phyloP scores from a whole-genome alignment of 2,329 filamentous ascomycete genomes.

The Penicillium sp. region DNA sequence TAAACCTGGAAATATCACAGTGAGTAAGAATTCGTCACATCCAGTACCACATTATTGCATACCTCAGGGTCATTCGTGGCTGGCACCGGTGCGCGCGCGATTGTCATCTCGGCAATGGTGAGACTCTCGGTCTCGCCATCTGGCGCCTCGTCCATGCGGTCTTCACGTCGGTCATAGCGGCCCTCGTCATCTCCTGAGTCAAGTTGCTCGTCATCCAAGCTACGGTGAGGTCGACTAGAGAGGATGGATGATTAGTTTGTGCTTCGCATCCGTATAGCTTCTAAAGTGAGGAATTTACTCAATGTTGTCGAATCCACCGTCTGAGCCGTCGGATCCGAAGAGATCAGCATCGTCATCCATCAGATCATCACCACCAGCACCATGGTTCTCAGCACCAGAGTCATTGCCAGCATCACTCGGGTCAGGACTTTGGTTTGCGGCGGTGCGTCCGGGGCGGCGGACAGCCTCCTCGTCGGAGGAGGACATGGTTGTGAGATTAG shows the following conservation, averaged over 20 bases:
- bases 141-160: constrained; percentile 50
- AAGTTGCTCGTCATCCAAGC: constrained; percentile 64
- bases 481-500: constrained; percentile 34
- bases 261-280: constrained; percentile 3
- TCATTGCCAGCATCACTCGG: constrained; percentile 36
- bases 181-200: constrained; percentile 66
- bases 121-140: constrained; percentile 51
- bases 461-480: constrained; percentile 46
- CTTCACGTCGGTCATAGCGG: constrained; percentile 56
- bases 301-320: constrained; percentile 40
- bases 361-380: constrained; percentile 15
- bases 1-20: constrained; percentile 53
- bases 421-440: constrained; percentile 32
- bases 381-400: constrained; percentile 21
- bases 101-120: constrained; percentile 58
- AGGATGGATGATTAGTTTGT: constrained; percentile 18
- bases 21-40: neutral
- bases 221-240: constrained; percentile 44
- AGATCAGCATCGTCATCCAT: constrained; percentile 49
- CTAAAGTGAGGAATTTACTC: constrained; percentile 35
- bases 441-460: constrained; percentile 39
- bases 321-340: constrained; percentile 52
- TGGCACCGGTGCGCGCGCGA: constrained; percentile 62
- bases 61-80: constrained; percentile 51
- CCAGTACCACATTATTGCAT: constrained; percentile 11